These are phyloP conservation scores for Starmerella vaccinii DNA, from an alignment of 805 yeast species.

Conservation along the genomic window DNA sequence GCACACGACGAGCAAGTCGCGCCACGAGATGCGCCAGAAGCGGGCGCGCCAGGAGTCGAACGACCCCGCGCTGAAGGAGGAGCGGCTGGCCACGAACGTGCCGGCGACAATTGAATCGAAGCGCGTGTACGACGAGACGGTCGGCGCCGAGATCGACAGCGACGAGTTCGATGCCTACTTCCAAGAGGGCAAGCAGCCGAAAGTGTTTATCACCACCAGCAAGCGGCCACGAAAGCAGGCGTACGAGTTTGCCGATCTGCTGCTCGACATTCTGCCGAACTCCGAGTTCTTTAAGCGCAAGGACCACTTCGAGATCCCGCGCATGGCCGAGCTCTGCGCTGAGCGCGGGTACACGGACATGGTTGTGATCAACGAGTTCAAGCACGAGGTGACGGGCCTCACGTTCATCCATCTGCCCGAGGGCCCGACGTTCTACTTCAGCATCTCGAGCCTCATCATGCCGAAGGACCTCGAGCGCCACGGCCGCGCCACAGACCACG, in stretches of 20 bases:
- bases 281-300: slow-evolving; percentile 81
- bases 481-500: slow-evolving; percentile 80
- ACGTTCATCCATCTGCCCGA: slow-evolving; percentile 89
- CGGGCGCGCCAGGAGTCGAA: slow-evolving; percentile 80
- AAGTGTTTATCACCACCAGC: slow-evolving; percentile 81
- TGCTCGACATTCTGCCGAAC: slow-evolving; percentile 77
- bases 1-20: slow-evolving; percentile 62
- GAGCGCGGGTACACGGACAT: slow-evolving; percentile 82
- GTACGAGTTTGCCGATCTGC: slow-evolving; percentile 77
- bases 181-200: slow-evolving; percentile 52
- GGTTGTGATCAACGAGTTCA: slow-evolving; percentile 85
- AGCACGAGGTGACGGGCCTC: slow-evolving; percentile 80
- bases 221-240: slow-evolving; percentile 78
- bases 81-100: slow-evolving; percentile 66
- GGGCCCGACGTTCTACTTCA: slow-evolving; percentile 92
- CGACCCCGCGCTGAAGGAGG: slow-evolving; percentile 71
- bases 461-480: slow-evolving; percentile 74
- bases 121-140: slow-evolving; percentile 80
- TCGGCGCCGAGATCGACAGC: slow-evolving; percentile 38
- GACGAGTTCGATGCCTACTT: slow-evolving; percentile 52
- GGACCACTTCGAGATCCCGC: slow-evolving; percentile 70
- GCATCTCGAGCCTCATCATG: slow-evolving; percentile 64
- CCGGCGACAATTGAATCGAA: slow-evolving; percentile 76
- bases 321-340: slow-evolving; percentile 71
- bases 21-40: slow-evolving; percentile 66